phyloP scores from a whole-genome alignment of 192 early-diverging fungal genomes.

The Spizellomyces punctatus region DNA sequence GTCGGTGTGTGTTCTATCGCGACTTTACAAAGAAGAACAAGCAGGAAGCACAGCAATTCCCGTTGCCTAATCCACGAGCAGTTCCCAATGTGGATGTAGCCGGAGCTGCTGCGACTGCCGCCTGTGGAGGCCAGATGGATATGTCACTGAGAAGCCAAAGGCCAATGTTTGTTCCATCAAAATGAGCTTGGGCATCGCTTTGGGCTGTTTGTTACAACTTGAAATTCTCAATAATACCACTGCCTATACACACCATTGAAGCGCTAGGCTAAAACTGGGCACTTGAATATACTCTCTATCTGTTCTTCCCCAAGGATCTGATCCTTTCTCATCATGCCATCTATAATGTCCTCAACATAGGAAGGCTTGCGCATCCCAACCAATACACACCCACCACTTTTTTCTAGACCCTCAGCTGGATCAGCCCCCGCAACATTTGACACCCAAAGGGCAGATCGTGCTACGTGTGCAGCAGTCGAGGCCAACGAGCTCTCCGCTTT shows the following conservation, averaged over 20 bases:
- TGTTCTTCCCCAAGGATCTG: constrained; percentile 1
- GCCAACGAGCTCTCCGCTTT: constrained; percentile 53
- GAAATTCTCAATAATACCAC: too few relatives aligned
- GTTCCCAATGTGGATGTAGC: too few relatives aligned
- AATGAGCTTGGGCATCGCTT: too few relatives aligned
- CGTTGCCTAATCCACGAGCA: too few relatives aligned
- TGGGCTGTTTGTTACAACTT: too few relatives aligned
- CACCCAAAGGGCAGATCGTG: constrained; percentile 27
- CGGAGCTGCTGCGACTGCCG: too few relatives aligned
- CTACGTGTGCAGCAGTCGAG: constrained; percentile 52
- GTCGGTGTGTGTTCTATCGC: constrained; percentile 60
- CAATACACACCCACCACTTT: constrained; percentile 53
- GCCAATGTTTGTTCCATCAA: too few relatives aligned
- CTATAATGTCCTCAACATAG: constrained; percentile 63
- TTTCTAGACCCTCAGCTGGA: not conserved
- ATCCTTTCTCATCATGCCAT: constrained; percentile 32
- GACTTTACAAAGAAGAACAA: not conserved
- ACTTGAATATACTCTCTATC: constrained; percentile 2
- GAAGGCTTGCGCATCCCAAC: constrained; percentile 62
- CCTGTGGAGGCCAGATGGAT: too few relatives aligned
- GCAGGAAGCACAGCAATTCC: too few relatives aligned
- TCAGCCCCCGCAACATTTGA: not conserved
- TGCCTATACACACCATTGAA: too few relatives aligned
- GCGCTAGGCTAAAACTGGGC: not conserved
- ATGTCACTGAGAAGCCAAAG: too few relatives aligned